Conservation (phyloP, 2,329 filamentous ascomycete genomes). For the Chlorencoelia australis region DNA sequence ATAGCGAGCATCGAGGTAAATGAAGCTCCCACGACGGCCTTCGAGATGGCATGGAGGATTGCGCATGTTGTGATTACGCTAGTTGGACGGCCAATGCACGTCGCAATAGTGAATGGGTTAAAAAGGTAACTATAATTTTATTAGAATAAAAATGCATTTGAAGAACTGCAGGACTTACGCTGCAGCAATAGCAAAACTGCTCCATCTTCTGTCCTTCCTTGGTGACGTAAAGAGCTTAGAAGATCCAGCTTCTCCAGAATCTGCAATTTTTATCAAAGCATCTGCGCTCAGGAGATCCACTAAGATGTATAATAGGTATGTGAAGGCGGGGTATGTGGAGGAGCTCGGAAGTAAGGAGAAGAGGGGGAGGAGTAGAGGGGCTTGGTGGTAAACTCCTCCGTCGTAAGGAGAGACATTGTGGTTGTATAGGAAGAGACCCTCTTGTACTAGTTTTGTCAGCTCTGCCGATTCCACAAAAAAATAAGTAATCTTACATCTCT, state of each 20-base stretch:
- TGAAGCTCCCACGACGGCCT: constrained; percentile 63
- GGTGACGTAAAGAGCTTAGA: constrained; percentile 71
- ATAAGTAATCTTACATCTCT: constrained; percentile 59
- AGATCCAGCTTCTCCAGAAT: constrained; percentile 67
- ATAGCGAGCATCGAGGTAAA: constrained; percentile 75
- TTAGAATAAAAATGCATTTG: not conserved
- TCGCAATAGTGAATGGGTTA: constrained; percentile 87
- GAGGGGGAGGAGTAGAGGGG: constrained; percentile 79
- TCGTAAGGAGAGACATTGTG: constrained; percentile 97
- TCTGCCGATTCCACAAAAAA: not conserved
- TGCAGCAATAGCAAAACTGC: constrained; percentile 65
- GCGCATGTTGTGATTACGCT: constrained; percentile 82
- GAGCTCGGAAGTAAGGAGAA: constrained; percentile 79
- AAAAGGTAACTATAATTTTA: constrained; percentile 64
- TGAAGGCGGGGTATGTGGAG: constrained; percentile 57
- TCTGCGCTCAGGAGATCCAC: constrained; percentile 76
- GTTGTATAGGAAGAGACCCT: constrained; percentile 91
- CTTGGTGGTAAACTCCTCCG: constrained; percentile 74
- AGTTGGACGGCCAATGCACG: constrained; percentile 82
- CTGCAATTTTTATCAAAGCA: constrained; percentile 68
- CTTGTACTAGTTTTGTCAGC: constrained; percentile 57
- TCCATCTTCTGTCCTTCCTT: constrained; percentile 65
- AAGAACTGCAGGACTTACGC: constrained; percentile 42
- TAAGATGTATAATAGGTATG: constrained; percentile 68
- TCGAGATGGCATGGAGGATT: constrained; percentile 73